Evolutionary conservation across 768 basidiomycete species (phyloP).

Genomic region (Trametes elegans): DNA sequence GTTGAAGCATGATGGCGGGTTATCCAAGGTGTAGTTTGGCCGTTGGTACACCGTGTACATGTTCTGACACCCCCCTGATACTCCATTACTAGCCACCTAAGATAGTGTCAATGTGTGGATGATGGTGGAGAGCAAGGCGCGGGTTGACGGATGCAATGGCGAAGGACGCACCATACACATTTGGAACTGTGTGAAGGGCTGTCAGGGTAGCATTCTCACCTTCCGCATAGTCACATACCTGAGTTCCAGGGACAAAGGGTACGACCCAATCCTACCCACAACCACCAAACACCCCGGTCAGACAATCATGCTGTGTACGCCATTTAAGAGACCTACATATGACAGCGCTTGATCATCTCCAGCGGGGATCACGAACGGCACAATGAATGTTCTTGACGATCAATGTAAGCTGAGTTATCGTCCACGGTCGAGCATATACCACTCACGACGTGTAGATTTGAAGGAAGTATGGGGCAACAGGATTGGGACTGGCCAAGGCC

Average conservation of each 20-base stretch:
- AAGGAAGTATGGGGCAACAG: conserved; percentile 54
- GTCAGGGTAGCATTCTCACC: neutral
- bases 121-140: too few species aligned
- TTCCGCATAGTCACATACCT: conserved; percentile 32
- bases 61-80: conserved; percentile 60
- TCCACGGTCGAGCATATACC: too few species aligned
- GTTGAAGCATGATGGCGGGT: conserved; percentile 47
- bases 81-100: conserved; percentile 56
- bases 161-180: conserved; percentile 64
- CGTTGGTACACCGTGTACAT: conserved; percentile 55
- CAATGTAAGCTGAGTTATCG: too few species aligned
- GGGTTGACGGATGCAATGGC: too few species aligned
- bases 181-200: conserved; percentile 45
- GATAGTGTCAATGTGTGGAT: too few species aligned
- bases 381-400: conserved; percentile 42
- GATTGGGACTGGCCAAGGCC: conserved; percentile 45
- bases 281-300: conserved; percentile 1
- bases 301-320: too few species aligned
- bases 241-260: conserved; percentile 57
- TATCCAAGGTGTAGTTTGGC: conserved; percentile 27
- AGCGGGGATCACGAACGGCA: conserved; percentile 51
- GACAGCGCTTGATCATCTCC: conserved; percentile 38
- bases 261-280: conserved; percentile 52
- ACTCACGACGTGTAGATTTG: conserved; percentile 63
- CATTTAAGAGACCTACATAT: conserved; percentile 50